Base-by-base conservation (phyloP, 345 rosid genomes). In the Cardiospermum halicacabum region DNA sequence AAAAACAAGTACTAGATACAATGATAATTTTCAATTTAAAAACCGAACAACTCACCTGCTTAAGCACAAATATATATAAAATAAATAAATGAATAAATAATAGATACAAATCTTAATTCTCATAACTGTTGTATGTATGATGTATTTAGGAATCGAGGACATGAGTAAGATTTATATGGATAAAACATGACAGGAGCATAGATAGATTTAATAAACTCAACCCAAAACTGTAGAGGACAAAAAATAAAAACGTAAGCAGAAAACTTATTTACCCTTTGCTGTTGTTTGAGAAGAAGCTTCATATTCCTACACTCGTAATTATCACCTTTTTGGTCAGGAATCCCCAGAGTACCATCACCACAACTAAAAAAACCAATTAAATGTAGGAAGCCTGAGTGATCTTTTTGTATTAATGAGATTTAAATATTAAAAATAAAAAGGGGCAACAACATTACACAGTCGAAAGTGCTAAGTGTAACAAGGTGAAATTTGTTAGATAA, bases 221-320 rank as follows among this genome's bases (percentile, higher is more conserved):
- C 47, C 67, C 45, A 19, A 22, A 30, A 16, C 3, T 39, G 22
- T 15, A 32, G 7, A 22, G 3, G 57, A 56, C 48, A 26, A 37
- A 60, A 25, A 12, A 62, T 57, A 42, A 30, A 64, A 62, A 61
- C 21, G 51, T 22, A 21, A 32, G 49, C 24, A 26, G 39, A 10
- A 2, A 40, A 71, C 39, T 53, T 34, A 56, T 30, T 69, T 73
- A 95, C 99, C 87, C 96, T 83, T 72, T 91, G 97, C 55, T 95
- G 99, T 77, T 95, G 99, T 82, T 89, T 95, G 58, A 95, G 92
- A 67, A 95, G 96, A 73, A 95, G 85, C 82, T 95, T 95, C 99
- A 95, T 95, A 65, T 95, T 95, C 78, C 97, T 78, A 73, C 99
- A 95, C 79, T 91, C 99, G 61, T 95, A 95, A 58, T 95, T 95